phyloP scores from a whole-genome alignment of 2,329 filamentous ascomycete species.

The Lizonia empirigonia region DNA sequence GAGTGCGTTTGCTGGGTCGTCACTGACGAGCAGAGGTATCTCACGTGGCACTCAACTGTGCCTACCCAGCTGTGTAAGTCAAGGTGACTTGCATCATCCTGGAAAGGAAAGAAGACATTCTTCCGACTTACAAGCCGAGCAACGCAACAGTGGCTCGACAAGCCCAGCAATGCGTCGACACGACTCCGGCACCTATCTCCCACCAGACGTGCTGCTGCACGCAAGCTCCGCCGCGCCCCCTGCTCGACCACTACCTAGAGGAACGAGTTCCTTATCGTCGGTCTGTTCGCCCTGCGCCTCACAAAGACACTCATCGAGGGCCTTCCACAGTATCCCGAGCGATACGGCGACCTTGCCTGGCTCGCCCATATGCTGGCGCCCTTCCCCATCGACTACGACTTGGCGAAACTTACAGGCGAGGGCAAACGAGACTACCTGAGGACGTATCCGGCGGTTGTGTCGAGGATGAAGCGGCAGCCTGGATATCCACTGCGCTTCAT shows the following conservation, averaged over 20 bases:
- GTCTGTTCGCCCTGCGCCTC: conserved; percentile 34
- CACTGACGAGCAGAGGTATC: background rate
- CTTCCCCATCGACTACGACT: conserved; percentile 17
- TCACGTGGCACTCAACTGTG: background rate
- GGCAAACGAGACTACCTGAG: conserved; percentile 22
- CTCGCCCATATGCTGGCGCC: conserved; percentile 25
- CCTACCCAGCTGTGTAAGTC: background rate
- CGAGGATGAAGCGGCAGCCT: conserved; percentile 31
- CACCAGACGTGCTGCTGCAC: background rate
- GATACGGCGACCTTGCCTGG: conserved; percentile 26
- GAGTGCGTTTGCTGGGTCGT: background rate
- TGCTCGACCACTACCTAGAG: background rate
- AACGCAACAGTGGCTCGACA: too few relatives aligned
- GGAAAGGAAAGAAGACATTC: background rate
- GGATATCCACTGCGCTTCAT: conserved; percentile 28
- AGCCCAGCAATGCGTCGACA: background rate
- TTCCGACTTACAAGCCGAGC: too few relatives aligned
- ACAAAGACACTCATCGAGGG: conserved; percentile 21
- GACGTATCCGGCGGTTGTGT: conserved; percentile 24
- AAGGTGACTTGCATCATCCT: background rate
- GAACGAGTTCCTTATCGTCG: conserved; percentile 27
- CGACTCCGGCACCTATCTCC: background rate
- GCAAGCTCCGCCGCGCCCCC: too few relatives aligned
- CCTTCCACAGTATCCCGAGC: conserved; percentile 24
- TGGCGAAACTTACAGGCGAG: conserved; percentile 26